Conservation (phyloP, 352 stramenopile genomes). For the Phytophthora foliorum region DNA sequence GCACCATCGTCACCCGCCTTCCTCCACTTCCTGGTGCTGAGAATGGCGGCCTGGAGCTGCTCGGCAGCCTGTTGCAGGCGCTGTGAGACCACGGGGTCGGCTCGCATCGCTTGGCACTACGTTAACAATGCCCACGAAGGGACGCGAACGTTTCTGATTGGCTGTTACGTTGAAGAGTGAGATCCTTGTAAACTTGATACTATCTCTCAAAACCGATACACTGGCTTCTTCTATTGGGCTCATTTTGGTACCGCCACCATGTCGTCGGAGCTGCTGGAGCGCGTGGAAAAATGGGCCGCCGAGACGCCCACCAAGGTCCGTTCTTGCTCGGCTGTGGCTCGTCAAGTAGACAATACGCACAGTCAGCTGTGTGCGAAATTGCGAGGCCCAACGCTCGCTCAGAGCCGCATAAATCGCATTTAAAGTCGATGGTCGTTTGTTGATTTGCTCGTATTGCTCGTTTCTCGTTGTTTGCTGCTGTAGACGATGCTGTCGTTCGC, state of each 20-base stretch:
- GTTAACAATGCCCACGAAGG: conserved; percentile 16
- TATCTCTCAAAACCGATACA: neutral
- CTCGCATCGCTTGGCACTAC: conserved; percentile 11
- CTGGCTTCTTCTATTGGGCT: conserved; percentile 30
- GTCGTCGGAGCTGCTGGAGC: conserved; percentile 79
- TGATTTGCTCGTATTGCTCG: neutral
- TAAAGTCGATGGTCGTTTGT: neutral
- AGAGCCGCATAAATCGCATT: conserved; percentile 10
- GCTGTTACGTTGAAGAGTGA: conserved; percentile 22
- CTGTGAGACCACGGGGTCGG: conserved; percentile 36
- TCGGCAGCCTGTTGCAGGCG: conserved; percentile 57
- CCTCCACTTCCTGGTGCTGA: conserved; percentile 35
- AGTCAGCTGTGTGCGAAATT: conserved; percentile 1
- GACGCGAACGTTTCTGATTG: conserved; percentile 32
- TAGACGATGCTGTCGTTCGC: conserved; percentile 85
- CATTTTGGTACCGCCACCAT: conserved; percentile 40
- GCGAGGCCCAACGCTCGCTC: neutral
- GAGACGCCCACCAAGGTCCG: conserved; percentile 71
- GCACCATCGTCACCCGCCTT: neutral
- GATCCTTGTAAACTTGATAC: neutral
- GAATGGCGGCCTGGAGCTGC: conserved; percentile 65
- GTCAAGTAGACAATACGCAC: conserved; percentile 7
- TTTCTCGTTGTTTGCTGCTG: conserved; percentile 17
- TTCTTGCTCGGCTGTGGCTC: neutral
- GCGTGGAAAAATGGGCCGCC: conserved; percentile 79